A percentile compares a stretch with the other conserved stretches of the same genome.
These are phyloP conservation scores for Passiflora organensis DNA, from an alignment of 345 rosid species.

Conservation along the genomic window DNA sequence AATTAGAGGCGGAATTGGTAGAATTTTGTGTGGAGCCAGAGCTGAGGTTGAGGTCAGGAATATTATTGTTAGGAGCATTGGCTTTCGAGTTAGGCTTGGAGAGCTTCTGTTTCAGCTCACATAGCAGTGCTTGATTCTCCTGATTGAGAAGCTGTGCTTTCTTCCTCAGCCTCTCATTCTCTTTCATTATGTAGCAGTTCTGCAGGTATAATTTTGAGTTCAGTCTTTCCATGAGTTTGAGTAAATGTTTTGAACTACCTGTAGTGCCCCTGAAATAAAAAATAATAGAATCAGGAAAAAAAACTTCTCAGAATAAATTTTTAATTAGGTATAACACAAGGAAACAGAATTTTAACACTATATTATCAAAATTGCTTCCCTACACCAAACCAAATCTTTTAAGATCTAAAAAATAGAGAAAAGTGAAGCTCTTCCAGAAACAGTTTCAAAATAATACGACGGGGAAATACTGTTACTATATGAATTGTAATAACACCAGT, in stretches of 20 bases:
- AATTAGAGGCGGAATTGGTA: constrained; percentile 31
- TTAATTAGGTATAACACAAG: constrained; percentile 20
- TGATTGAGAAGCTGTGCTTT: constrained; percentile 96
- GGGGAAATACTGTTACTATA: too few relatives aligned
- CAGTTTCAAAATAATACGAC: too few relatives aligned
- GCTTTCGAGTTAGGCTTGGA: constrained; percentile 36
- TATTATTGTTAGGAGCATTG: too few relatives aligned
- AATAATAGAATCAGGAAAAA: constrained; percentile 11
- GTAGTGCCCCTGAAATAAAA: constrained; percentile 23
- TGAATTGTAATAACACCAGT: too few relatives aligned
- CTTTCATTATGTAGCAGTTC: constrained; percentile 83
- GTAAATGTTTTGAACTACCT: constrained; percentile 7
- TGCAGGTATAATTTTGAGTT: constrained; percentile 84
- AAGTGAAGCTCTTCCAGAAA: too few relatives aligned
- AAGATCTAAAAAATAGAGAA: too few relatives aligned
- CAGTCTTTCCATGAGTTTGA: constrained; percentile 65
- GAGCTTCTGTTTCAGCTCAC: constrained; percentile 78
- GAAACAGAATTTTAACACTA: constrained; percentile 7
- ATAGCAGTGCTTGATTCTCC: constrained; percentile 88
- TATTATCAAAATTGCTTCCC: too few relatives aligned
- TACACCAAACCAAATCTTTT: too few relatives aligned
- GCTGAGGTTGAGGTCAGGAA: constrained; percentile 43
- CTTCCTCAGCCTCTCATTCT: constrained; percentile 90
- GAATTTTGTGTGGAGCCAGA: constrained; percentile 36
- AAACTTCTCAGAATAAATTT: constrained; percentile 11